phyloP scores from a whole-genome alignment of 345 rosid species.

The Orychophragmus violaceus region DNA sequence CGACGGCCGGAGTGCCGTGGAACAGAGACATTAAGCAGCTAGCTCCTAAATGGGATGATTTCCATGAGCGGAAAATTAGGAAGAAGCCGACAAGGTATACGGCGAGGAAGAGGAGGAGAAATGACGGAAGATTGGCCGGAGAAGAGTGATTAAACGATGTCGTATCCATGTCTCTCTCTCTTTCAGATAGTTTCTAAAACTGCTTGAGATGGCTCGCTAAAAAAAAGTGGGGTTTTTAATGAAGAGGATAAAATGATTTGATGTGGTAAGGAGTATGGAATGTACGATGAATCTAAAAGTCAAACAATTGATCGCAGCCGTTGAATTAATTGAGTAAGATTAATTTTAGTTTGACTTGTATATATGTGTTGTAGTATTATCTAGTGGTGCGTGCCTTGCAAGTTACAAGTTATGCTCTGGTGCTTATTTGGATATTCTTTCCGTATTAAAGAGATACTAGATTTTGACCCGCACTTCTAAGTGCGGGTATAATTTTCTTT shows the following conservation, averaged over 20 bases:
- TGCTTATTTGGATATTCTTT: slow-evolving; percentile 19
- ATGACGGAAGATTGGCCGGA: slow-evolving; percentile 23
- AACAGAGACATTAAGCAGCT: slow-evolving; percentile 67
- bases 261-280: slow-evolving; percentile 3
- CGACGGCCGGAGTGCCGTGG: slow-evolving; percentile 76
- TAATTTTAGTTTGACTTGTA: neutral
- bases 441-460: neutral
- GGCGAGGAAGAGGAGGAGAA: slow-evolving; percentile 41
- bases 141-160: slow-evolving; percentile 6
- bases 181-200: neutral
- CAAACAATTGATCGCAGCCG: neutral
- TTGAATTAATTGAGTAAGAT: slow-evolving; percentile 4
- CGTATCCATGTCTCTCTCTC: slow-evolving; percentile 31
- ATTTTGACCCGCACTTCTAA: too few species aligned
- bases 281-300: neutral
- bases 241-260: neutral
- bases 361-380: neutral
- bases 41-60: slow-evolving; percentile 48
- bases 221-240: neutral
- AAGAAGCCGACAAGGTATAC: slow-evolving; percentile 46
- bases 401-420: slow-evolving; percentile 24
- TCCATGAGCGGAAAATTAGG: slow-evolving; percentile 57
- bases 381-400: neutral
- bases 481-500: too few species aligned
- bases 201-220: neutral